A percentile compares a stretch with the other conserved stretches of the same genome.
Evolutionary conservation across 306 rosid genomes (phyloP).

Genomic region (Arachis stenosperma): DNA sequence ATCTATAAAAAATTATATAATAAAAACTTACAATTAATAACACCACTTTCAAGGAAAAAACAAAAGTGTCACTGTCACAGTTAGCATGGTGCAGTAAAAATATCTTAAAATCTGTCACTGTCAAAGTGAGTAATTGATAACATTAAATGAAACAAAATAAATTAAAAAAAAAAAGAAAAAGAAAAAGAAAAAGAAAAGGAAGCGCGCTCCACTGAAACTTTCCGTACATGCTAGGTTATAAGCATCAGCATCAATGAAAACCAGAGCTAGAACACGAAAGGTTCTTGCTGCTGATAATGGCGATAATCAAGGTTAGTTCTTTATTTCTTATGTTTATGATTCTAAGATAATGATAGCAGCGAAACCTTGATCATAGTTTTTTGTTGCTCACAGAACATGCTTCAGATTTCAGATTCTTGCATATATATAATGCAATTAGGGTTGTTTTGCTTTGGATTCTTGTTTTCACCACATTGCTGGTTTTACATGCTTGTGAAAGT

Average conservation of each 20-base stretch:
- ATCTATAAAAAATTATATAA: too few species aligned
- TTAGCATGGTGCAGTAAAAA: too few species aligned
- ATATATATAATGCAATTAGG: not conserved
- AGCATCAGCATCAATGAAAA: conserved; percentile 1
- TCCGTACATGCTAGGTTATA: not conserved
- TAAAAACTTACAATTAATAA: too few species aligned
- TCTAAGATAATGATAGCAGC: not conserved
- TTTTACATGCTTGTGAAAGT: conserved; percentile 1
- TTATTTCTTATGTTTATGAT: not conserved
- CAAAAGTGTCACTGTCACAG: too few species aligned
- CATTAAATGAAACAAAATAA: too few species aligned
- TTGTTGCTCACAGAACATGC: not conserved
- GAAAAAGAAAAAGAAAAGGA: too few species aligned
- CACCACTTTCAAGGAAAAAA: too few species aligned
- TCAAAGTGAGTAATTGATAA: too few species aligned
- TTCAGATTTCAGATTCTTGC: not conserved
- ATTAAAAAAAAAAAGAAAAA: too few species aligned
- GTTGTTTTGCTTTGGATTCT: not conserved
- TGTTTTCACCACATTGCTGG: not conserved
- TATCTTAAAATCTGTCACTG: too few species aligned
- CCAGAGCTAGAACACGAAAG: not conserved
- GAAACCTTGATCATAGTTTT: not conserved
- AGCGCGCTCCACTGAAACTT: too few species aligned
- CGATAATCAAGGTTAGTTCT: conserved; percentile 29
- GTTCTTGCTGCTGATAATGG: too few species aligned